These are phyloP conservation scores for Lasiosphaeria ovina DNA, from an alignment of 495 filamentous ascomycete genomes.

Conservation along the genomic window DNA sequence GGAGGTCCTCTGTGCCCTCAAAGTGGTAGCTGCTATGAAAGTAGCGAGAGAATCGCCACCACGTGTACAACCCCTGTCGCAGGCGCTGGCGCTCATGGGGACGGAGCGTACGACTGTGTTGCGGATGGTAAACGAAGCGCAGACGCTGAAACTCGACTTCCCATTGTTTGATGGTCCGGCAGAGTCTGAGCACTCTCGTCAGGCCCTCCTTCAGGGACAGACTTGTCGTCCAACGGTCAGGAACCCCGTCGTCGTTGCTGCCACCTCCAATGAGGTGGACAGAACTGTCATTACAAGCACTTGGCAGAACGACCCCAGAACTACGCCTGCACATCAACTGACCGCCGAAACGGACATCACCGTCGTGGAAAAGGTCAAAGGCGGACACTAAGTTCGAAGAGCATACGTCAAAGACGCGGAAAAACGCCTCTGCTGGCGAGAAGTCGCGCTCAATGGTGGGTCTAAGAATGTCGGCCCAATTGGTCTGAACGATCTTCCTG, in stretches of 20 bases:
- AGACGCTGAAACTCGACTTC: slow-evolving; percentile 65
- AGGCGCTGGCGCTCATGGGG: slow-evolving; percentile 55
- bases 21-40: slow-evolving; percentile 31
- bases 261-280: neutral
- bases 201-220: slow-evolving; percentile 9
- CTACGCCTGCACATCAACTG: neutral
- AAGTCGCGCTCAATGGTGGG: slow-evolving; percentile 48
- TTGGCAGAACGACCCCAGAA: neutral
- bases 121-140: slow-evolving; percentile 61
- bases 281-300: neutral
- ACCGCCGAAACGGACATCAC: neutral
- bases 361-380: neutral
- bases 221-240: slow-evolving; percentile 8
- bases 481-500: slow-evolving; percentile 17
- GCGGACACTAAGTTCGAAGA: neutral
- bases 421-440: slow-evolving; percentile 57
- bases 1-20: slow-evolving; percentile 5
- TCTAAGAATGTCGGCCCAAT: slow-evolving; percentile 27
- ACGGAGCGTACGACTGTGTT: slow-evolving; percentile 61
- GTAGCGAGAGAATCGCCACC: slow-evolving; percentile 57
- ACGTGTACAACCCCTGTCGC: slow-evolving; percentile 65
- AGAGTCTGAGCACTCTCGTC: slow-evolving; percentile 49
- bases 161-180: slow-evolving; percentile 61
- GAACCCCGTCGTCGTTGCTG: neutral
- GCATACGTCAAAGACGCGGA: slow-evolving; percentile 11